These are phyloP conservation scores for Nicotiana undulata DNA, from an alignment of 257 asterid genomes.

Conservation along the genomic window DNA sequence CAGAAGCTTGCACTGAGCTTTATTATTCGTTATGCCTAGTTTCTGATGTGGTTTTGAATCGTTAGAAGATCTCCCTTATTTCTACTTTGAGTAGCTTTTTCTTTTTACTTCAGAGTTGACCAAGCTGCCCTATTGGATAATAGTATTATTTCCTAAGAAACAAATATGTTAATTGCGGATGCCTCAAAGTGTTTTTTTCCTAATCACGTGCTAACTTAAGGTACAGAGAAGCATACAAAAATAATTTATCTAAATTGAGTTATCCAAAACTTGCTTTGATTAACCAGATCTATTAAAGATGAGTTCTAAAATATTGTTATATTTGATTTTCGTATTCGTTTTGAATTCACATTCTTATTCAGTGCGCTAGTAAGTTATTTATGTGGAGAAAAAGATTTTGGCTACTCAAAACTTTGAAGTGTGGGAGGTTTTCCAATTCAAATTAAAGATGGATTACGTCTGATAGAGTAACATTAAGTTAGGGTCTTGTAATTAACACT, in stretches of 20 bases:
- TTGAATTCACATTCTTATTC: not conserved
- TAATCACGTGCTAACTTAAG: not conserved
- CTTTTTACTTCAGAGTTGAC: not conserved
- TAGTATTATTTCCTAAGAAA: not conserved
- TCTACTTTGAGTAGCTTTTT: not conserved
- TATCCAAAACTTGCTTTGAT: not conserved
- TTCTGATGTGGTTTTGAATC: not conserved
- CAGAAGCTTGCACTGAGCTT: not conserved
- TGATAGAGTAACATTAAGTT: not conserved
- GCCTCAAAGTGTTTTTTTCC: not conserved
- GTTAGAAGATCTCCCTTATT: not conserved
- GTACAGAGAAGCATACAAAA: not conserved
- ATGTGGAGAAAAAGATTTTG: not conserved
- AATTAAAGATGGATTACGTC: not conserved
- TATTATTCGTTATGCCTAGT: not conserved
- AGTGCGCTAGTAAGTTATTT: not conserved
- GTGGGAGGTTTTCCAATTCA: not conserved
- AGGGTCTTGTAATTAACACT: not conserved
- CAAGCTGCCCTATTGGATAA: not conserved
- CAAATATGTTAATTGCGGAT: not conserved
- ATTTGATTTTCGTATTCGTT: not conserved
- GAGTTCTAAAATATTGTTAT: not conserved
- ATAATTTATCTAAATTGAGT: not conserved
- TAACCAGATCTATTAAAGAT: not conserved
- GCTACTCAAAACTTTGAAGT: not conserved